Percentiles rank a stretch among this genome's conserved stretches.
phyloP scores from a whole-genome alignment of 2,329 filamentous ascomycete species.

The Ophiostoma ulmi region DNA sequence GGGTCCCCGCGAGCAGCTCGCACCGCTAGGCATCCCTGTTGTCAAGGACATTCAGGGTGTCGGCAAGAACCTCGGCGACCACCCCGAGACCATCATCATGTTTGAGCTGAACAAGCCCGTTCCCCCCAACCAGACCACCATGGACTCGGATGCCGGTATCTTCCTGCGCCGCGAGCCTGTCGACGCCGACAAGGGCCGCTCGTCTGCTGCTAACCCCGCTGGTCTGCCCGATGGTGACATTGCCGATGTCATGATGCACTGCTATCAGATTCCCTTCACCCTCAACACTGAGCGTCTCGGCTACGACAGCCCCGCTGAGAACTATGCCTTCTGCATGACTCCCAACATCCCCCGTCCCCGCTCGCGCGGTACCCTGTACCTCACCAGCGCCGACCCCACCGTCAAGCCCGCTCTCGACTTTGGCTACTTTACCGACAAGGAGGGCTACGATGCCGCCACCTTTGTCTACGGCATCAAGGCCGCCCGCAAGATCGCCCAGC shows the following conservation, averaged over 20 bases:
- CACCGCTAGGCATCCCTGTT: slow-evolving; percentile 50
- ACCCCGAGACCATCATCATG: slow-evolving; percentile 57
- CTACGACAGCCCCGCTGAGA: slow-evolving; percentile 49
- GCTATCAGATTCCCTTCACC: slow-evolving; percentile 90
- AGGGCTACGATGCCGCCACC: slow-evolving; percentile 40
- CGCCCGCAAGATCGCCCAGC: slow-evolving; percentile 26
- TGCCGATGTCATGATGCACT: slow-evolving; percentile 92
- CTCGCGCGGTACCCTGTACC: slow-evolving; percentile 53
- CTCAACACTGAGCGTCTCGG: slow-evolving; percentile 79
- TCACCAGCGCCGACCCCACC: slow-evolving; percentile 27
- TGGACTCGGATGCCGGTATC: slow-evolving; percentile 85
- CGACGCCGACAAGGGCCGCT: slow-evolving; percentile 60
- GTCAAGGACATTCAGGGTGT: slow-evolving; percentile 55
- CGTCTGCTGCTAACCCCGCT: slow-evolving; percentile 45
- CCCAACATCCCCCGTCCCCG: slow-evolving; percentile 83
- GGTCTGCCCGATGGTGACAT: slow-evolving; percentile 61
- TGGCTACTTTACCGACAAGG: slow-evolving; percentile 37
- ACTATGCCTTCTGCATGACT: slow-evolving; percentile 88
- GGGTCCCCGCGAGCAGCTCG: slow-evolving; percentile 51
- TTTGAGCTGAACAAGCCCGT: slow-evolving; percentile 76
- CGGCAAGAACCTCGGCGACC: slow-evolving; percentile 57
- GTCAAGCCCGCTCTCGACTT: slow-evolving; percentile 31
- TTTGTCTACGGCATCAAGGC: slow-evolving; percentile 27
- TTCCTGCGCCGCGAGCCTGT: slow-evolving; percentile 74
- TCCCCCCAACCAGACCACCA: slow-evolving; percentile 75